Base-by-base conservation (phyloP, 2,329 filamentous ascomycete genomes). In the Phyllosticta capitalensis region DNA sequence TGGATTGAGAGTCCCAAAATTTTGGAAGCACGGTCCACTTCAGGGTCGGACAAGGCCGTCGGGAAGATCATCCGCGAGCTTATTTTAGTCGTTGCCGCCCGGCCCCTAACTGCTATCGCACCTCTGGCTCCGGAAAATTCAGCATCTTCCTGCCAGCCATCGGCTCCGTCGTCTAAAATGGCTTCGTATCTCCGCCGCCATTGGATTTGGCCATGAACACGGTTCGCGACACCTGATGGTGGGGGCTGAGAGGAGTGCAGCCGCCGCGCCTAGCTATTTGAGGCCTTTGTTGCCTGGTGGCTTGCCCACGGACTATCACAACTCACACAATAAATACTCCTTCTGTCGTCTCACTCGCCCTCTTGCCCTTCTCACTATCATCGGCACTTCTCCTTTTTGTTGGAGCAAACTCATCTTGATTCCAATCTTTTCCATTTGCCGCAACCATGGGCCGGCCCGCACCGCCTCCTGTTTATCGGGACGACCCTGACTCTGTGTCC, bases 401-500 rank as follows among this genome's bases (percentile, higher is more conserved):
- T 30, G 9, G 20, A 45, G 4, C 10, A 19, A 3, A 17, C 30
- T 7, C 14, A 9, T 52, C 14, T 5, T 10, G 7, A 26, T 9
- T 33, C 24, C 45, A 33, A n/a, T 28, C 22, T 21, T 19, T 20
- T 17, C 3, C 22, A 10, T 21, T 33, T 24, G 49, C 51, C 2
- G 53, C 55, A 52, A 64, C 53, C 56, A 73, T 74, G 71, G 71
- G 71, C 59, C 67, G 62, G 60, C 58, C 68, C n/a, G 62, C 65
- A 12, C 63, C 21, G 52, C 65, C 20, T 60, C 61, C 30, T 61
- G 59, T 49, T 17, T 74, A 72, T 56, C 66, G 69, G 50, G 71
- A 74, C 62, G 72, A 74, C 56, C 24, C 61, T 3, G 72, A 75
- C 51, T 68, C 72, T 9, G 66, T 74, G 1, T 74, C 72, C 2